Evolutionary conservation across 768 basidiomycete species (phyloP).

Genomic region (Leccinum truebloodii): DNA sequence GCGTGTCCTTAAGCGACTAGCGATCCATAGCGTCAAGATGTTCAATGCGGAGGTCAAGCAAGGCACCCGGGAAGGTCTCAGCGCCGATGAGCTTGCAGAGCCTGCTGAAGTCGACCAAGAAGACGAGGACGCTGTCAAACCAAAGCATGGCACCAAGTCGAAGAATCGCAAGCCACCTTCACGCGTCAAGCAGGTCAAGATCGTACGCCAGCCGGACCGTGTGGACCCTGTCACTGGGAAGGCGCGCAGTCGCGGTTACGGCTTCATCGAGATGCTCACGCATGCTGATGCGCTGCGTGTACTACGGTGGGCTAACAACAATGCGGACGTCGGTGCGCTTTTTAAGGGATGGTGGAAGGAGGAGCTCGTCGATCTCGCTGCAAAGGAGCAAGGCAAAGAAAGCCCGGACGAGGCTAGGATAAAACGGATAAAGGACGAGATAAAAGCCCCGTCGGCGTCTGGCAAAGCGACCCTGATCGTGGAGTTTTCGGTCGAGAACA

Average conservation of each 20-base stretch:
- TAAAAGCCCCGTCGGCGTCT: conserved; percentile 41
- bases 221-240: conserved; percentile 86
- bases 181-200: conserved; percentile 85
- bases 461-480: conserved; percentile 64
- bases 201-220: conserved; percentile 87
- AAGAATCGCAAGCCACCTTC: conserved; percentile 36
- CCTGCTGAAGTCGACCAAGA: conserved; percentile 32
- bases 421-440: conserved; percentile 60
- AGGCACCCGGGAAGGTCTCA: conserved; percentile 60
- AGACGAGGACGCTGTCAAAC: conserved; percentile 30
- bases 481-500: conserved; percentile 97
- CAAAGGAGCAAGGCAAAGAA: conserved; percentile 51
- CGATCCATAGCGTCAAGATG: conserved; percentile 72
- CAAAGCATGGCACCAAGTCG: conserved; percentile 22
- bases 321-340: conserved; percentile 60
- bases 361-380: conserved; percentile 62
- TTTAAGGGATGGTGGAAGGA: conserved; percentile 86
- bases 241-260: conserved; percentile 90
- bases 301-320: conserved; percentile 93
- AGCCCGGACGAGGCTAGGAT: conserved; percentile 51
- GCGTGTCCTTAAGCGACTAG: conserved; percentile 84
- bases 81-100: conserved; percentile 68
- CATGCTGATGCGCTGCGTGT: conserved; percentile 92
- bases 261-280: conserved; percentile 86
- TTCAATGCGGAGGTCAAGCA: conserved; percentile 80